Evolutionary conservation across 768 basidiomycete genomes (phyloP).

Genomic region (Rhizopogon rudus): DNA sequence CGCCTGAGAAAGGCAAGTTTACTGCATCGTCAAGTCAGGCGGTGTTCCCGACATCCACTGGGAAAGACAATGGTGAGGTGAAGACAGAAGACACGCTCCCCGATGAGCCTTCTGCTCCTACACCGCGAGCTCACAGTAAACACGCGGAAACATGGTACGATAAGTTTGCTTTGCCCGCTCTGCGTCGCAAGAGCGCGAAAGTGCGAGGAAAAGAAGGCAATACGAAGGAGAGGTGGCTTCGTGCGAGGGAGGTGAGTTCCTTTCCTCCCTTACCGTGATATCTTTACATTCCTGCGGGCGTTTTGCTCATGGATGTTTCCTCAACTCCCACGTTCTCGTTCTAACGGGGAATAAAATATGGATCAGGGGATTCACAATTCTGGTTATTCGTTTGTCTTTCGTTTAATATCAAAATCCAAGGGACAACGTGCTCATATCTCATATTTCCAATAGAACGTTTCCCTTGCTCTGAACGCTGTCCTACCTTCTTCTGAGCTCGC

Average conservation of each 20-base stretch:
- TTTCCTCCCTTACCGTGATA: not conserved
- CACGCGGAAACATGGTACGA: not conserved
- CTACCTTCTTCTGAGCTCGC: slow-evolving; percentile 12
- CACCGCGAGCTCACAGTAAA: not conserved
- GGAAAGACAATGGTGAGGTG: not conserved
- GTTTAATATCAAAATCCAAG: not conserved
- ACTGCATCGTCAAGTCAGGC: not conserved
- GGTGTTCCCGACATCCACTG: not conserved
- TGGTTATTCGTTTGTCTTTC: not conserved
- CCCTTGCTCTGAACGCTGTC: slow-evolving; percentile 24
- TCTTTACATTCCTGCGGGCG: no score
- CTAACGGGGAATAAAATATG: not conserved
- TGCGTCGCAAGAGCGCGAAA: not conserved
- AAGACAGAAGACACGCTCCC: not conserved
- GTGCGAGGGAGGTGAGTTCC: not conserved
- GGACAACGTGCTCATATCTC: not conserved
- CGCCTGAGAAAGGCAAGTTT: not conserved
- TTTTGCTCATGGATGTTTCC: no score
- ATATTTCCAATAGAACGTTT: slow-evolving; percentile 14
- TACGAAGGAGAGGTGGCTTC: not conserved
- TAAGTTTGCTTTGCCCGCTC: not conserved
- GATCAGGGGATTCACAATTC: not conserved
- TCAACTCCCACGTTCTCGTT: not conserved
- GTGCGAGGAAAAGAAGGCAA: not conserved
- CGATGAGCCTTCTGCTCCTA: not conserved